A percentile compares a stretch with the other conserved stretches of the same genome.
Conservation (phyloP, 1,284 basidiomycete species). For the Trichosporon sp. region DNA sequence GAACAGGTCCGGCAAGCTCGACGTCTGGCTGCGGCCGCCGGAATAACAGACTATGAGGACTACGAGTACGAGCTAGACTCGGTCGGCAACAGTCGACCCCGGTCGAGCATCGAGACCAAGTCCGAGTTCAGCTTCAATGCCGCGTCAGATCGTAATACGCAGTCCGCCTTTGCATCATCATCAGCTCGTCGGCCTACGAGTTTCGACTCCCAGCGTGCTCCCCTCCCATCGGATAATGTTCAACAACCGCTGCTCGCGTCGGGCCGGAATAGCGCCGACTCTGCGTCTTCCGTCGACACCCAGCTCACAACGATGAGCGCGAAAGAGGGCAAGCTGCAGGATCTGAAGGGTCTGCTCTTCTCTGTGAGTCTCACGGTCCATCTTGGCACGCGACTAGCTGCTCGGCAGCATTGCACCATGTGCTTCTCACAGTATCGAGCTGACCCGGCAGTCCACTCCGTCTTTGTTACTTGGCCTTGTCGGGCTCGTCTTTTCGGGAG, state of each 20-base stretch:
- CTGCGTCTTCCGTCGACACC: not conserved
- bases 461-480: conserved; percentile 58
- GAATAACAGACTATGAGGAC: conserved; percentile 29
- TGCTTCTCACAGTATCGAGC: not conserved
- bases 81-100: conserved; percentile 13
- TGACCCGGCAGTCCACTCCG: conserved; percentile 54
- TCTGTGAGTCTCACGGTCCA: conserved; percentile 38
- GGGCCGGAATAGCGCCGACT: not conserved
- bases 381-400: not conserved
- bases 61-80: conserved; percentile 34
- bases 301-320: conserved; percentile 23
- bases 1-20: conserved; percentile 53
- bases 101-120: not conserved
- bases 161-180: not conserved
- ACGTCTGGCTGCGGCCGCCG: conserved; percentile 43
- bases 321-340: conserved; percentile 34
- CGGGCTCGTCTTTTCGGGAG: conserved; percentile 78
- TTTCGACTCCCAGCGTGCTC: conserved; percentile 7
- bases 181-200: not conserved
- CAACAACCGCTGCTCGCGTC: not conserved
- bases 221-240: not conserved
- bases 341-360: conserved; percentile 44
- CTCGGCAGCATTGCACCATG: not conserved
- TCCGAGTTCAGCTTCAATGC: not conserved
- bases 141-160: conserved; percentile 1